Percentiles rank a stretch among this genome's conserved stretches.
Conservation (phyloP, 2,329 filamentous ascomycete genomes). For the Pseudogymnoascus pannorum region DNA sequence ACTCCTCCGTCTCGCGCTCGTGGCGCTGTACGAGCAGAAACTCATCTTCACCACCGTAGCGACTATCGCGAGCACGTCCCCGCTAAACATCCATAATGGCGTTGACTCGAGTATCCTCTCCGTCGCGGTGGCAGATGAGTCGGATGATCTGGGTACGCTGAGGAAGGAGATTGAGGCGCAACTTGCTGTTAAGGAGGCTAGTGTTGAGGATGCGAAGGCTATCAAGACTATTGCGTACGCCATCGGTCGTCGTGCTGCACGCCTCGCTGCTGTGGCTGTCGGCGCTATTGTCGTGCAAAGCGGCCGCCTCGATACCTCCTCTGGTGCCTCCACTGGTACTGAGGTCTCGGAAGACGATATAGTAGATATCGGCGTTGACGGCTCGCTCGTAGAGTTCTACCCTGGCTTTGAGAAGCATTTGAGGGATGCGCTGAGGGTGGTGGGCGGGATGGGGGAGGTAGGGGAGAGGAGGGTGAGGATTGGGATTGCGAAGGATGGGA, state of each 20-base stretch:
- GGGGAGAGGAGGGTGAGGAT: slow-evolving; percentile 86
- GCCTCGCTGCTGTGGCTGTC: slow-evolving; percentile 84
- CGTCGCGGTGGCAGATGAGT: slow-evolving; percentile 73
- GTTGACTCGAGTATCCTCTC: slow-evolving; percentile 88
- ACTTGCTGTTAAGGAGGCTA: slow-evolving; percentile 71
- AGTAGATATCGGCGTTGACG: slow-evolving; percentile 87
- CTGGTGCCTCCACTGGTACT: slow-evolving; percentile 17
- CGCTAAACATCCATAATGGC: slow-evolving; percentile 74
- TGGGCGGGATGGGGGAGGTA: slow-evolving; percentile 67
- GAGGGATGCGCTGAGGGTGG: slow-evolving; percentile 68
- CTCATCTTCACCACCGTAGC: too few relatives aligned
- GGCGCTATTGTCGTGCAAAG: slow-evolving; percentile 81
- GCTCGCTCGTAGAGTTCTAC: slow-evolving; percentile 91
- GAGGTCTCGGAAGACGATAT: slow-evolving; percentile 49
- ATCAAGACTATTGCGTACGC: slow-evolving; percentile 78
- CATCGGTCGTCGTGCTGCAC: slow-evolving; percentile 80
- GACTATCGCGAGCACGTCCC: slow-evolving; percentile 68
- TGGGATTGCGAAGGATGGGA: slow-evolving; percentile 94
- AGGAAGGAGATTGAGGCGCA: slow-evolving; percentile 71
- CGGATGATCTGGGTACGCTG: slow-evolving; percentile 61
- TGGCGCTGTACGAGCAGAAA: slow-evolving; percentile 60
- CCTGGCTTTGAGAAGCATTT: slow-evolving; percentile 86
- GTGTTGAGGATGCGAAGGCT: slow-evolving; percentile 75
- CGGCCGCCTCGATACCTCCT: slow-evolving; percentile 50
- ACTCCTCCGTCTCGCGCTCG: slow-evolving; percentile 71